Evolutionary conservation across 116 monocot species (phyloP).

Genomic region (Phalaenopsis hybrid): DNA sequence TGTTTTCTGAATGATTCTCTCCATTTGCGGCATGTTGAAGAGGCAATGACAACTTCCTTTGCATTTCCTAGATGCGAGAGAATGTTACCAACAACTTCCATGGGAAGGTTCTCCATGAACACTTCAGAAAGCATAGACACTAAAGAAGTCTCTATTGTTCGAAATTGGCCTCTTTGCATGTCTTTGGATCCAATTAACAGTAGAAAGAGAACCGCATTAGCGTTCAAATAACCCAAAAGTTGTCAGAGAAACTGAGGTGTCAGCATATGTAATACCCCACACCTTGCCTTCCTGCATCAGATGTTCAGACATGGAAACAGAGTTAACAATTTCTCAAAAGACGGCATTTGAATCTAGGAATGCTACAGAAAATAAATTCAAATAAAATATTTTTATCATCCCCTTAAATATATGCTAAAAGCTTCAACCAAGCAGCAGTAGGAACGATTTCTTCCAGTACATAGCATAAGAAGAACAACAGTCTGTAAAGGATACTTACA

Average conservation of each 20-base stretch:
- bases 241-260: neutral
- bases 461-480: neutral
- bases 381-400: neutral
- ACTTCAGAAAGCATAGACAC: neutral
- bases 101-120: slow-evolving; percentile 72
- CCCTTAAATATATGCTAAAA: neutral
- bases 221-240: neutral
- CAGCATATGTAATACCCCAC: neutral
- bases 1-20: slow-evolving; percentile 67
- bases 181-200: neutral
- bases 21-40: slow-evolving; percentile 87
- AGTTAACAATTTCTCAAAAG: neutral
- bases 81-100: slow-evolving; percentile 93
- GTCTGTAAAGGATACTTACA: neutral
- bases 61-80: slow-evolving; percentile 76
- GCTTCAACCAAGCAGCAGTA: neutral
- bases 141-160: neutral
- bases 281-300: slow-evolving; percentile 6
- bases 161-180: neutral
- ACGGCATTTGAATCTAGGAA: neutral
- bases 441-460: neutral
- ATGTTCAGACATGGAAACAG: slow-evolving; percentile 2
- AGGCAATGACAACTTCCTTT: slow-evolving; percentile 68
- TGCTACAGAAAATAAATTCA: neutral
- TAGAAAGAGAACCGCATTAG: neutral